Base-by-base conservation (phyloP, 108 stramenopile genomes). In the Bacterosira constricta region DNA sequence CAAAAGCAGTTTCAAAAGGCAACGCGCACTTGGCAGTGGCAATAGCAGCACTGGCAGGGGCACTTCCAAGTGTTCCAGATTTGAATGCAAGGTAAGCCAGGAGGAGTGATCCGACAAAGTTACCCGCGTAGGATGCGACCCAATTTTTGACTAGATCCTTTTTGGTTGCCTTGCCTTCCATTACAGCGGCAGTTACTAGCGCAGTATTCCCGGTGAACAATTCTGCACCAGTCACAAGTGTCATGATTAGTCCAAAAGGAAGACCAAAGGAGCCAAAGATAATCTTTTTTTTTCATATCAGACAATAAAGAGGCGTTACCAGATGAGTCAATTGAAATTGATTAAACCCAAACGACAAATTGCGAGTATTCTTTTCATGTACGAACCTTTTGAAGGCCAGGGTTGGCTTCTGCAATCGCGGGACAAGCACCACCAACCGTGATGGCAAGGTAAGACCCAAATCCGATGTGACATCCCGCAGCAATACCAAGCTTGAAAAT, bases 201-300 rank as follows among this genome's bases (percentile, higher is more conserved):
- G 81, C 89, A 69, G 64, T 92, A 73, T 90, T 96, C 72, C 79
- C 93, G 65, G 84, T 93, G 78, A 80, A 90, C 41, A 83, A 85
- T 67, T 86, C 85, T 17, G 57, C 86, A 26, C 86, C 84, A 44
- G 84, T 82, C 1, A 82, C 77, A 35, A 96, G 73, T 3, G 90
- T 90, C 91, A 94, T 90, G 65, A 96, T 91, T 23, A 96, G 81
- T 51, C 92, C 92, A 55, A 94, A 90, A 10, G 95, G 95, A 60
- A 96, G 79, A 8, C 91, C 91, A 55, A 92, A 90, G 1, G 91
- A 83, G 17, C 90, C 92, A 35, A 93, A 73, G 66, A 93, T 87
- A 35, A 93, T 92, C 87, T 85, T 26, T 25, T 23, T 8, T 11
- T 39, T 10, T 34, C 18, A 42, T 20, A 17, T 12, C 27, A 4